Base-by-base conservation (phyloP, 163 green algal genomes). In the Chloromonas sp. region DNA sequence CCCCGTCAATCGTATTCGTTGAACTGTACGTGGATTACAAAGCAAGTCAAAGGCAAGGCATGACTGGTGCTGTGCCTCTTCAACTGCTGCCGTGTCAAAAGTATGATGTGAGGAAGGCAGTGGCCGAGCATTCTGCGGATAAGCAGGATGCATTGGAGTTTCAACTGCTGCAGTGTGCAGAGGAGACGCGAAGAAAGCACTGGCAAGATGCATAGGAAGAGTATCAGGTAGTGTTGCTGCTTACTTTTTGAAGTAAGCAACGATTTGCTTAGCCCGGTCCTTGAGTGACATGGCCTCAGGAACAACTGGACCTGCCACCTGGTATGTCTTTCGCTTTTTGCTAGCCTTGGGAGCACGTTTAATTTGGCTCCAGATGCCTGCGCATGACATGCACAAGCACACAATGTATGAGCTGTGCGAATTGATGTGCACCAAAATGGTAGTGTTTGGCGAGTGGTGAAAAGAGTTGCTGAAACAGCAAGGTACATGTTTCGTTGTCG, bases 331-430 rank as follows among this genome's bases (percentile, higher is more conserved):
- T 1, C 93, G 89, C 85, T 94, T 93, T 61, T 96, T 93, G 11
- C 95, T 96, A 14, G 95, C 91, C 87, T 97, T 97, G 60, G 97
- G 94, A 0, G 96, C 92, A 2, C 97, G 94, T 90, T 99, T 99
- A 83, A 99, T 94, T 14, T 98, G 93, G 0, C 97, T 99, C 93
- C 94, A 99, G 8, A 99, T 94, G 61, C 96, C 95, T 97, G 70
- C 3, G 1, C 36, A 36, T 3, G 3, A 2, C 78, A 82, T 15
- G 62, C 60, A 84, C 13, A 83, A 8, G 78, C 2, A 82, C 2
- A 82, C 11, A 36, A 60, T 1, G 57, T n/a, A 61, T 1, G n/a
- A 36, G n/a, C 13, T 15, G 1, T 61, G 59, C 1, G 1, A 60
- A 82, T 61, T 2, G 1, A 78, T 14, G 1, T 14, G n/a, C 2